Percentiles rank a stretch among this genome's conserved stretches.
Evolutionary conservation across 768 basidiomycete genomes (phyloP).

Genomic region (Mycena vitilis): DNA sequence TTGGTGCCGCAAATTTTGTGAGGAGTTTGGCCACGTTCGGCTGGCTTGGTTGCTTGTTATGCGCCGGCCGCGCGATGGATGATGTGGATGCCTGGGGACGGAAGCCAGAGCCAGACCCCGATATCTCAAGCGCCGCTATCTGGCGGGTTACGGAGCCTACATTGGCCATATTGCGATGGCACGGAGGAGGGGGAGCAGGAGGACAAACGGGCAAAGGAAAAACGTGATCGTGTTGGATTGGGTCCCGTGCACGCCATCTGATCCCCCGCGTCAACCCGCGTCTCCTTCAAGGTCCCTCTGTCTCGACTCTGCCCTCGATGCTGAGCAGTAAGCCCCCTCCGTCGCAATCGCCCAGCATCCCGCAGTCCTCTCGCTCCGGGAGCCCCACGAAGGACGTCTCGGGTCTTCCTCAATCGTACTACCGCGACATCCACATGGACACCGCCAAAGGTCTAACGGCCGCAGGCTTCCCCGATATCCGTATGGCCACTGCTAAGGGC

Average conservation of each 20-base stretch:
- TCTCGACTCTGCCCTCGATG: not conserved
- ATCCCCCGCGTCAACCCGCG: not conserved
- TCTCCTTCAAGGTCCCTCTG: not conserved
- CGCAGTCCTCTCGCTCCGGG: conserved; percentile 17
- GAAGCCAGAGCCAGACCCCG: conserved; percentile 55
- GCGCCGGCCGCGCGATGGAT: conserved; percentile 46
- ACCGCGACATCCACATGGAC: conserved; percentile 77
- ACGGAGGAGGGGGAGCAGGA: too few relatives aligned
- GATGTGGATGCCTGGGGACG: conserved; percentile 45
- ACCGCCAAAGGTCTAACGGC: conserved; percentile 72
- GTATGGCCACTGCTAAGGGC: conserved; percentile 67
- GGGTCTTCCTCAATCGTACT: conserved; percentile 45
- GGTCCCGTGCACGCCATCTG: not conserved
- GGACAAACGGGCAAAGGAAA: too few relatives aligned
- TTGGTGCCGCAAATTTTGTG: conserved; percentile 79
- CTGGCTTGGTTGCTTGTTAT: conserved; percentile 69
- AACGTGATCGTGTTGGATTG: not conserved
- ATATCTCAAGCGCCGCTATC: conserved; percentile 77
- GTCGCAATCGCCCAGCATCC: conserved; percentile 33
- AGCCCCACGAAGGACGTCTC: conserved; percentile 43
- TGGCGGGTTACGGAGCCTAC: conserved; percentile 76
- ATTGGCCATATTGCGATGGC: conserved; percentile 46
- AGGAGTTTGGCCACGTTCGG: conserved; percentile 76
- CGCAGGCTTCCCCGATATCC: conserved; percentile 60
- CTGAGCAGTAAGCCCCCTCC: conserved; percentile 22